Percentiles rank a stretch among this genome's conserved stretches.
These are phyloP conservation scores for Podaxis sp. DNA, from an alignment of 768 basidiomycete genomes.

Conservation along the genomic window DNA sequence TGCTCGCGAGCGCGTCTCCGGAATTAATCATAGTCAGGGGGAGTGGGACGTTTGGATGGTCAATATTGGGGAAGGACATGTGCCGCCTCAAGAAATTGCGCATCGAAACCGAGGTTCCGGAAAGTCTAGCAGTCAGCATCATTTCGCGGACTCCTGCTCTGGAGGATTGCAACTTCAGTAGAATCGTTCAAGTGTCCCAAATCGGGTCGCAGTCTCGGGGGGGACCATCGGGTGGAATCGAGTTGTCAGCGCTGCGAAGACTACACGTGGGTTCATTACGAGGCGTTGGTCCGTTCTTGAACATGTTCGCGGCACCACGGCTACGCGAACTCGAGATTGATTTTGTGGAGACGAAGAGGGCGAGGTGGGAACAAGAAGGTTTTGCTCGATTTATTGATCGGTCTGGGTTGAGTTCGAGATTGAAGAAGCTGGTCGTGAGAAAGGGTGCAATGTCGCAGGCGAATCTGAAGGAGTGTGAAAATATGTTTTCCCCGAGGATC, in stretches of 20 bases:
- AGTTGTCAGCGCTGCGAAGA: neutral
- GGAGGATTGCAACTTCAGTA: neutral
- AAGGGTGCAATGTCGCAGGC: neutral
- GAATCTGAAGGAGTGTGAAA: neutral
- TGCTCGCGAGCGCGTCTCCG: neutral
- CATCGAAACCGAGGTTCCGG: neutral
- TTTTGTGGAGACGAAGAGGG: neutral
- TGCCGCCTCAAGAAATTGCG: neutral
- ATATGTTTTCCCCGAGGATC: neutral
- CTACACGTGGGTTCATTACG: conserved; percentile 1
- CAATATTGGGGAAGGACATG: conserved; percentile 6
- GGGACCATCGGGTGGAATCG: neutral
- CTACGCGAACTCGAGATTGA: neutral
- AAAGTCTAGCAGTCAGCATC: neutral
- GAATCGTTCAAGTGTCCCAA: conserved; percentile 1
- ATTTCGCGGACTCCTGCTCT: neutral
- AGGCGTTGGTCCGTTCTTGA: neutral
- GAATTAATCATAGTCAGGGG: neutral
- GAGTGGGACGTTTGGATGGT: conserved; percentile 5
- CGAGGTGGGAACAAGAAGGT: neutral
- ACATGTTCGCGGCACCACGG: neutral
- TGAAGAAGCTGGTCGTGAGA: neutral
- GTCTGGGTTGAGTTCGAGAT: neutral
- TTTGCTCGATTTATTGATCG: neutral
- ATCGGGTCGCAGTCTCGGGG: neutral